Base-by-base conservation (phyloP, 768 basidiomycete genomes). In the Podaxis carcinomalis region DNA sequence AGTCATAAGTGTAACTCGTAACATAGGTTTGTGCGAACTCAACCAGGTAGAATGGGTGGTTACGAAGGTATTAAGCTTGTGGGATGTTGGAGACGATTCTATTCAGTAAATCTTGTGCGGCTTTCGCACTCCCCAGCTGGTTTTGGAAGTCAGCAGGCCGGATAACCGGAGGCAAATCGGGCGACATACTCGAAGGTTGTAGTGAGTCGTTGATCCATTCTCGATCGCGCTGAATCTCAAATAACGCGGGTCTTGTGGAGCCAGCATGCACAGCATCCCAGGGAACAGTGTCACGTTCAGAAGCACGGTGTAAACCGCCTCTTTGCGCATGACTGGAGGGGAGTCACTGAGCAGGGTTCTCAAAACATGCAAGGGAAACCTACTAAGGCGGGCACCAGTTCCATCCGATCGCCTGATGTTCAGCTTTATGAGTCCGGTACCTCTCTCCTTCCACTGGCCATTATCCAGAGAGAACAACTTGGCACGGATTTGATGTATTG, bases 301-400 rank as follows among this genome's bases (percentile, higher is more conserved):
- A 59, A 93, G 68, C 56, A 92, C 72, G 1, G 88, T 79, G 69
- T 85, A 88, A 19, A 92, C 90, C 0, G 90, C 91, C 66, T 93
- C 91, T 70, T 92, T 92, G 63, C 91, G 83, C 90, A 93, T 92
- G 19, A 93, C 91, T 92, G 65, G 3, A 61, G 36, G 40, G 11
- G 14, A 52, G 32, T 39, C 28, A 70, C 49, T 52, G 16, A 58
- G 47, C 7, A 16, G 32, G 37, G 19, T 32, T 11, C 62, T 51
- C 10, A 13, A 10, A 11, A 7, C 36, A 19, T 39, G 28, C 61
- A 56, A 52, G 47, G 63, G 62, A 40, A 58, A 73, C 79, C 44
- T 69, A 90, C 90, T 79, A 52, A 92, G 74, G 47, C 90, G 86
- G 58, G 90, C 88, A 14, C 86, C 85, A 23, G 77, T 78, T 54